Percentiles rank a stretch among this genome's conserved stretches.
Evolutionary conservation across 1,139 yeast genomes (phyloP).

Genomic region (Candida pseudoviswanathii): DNA sequence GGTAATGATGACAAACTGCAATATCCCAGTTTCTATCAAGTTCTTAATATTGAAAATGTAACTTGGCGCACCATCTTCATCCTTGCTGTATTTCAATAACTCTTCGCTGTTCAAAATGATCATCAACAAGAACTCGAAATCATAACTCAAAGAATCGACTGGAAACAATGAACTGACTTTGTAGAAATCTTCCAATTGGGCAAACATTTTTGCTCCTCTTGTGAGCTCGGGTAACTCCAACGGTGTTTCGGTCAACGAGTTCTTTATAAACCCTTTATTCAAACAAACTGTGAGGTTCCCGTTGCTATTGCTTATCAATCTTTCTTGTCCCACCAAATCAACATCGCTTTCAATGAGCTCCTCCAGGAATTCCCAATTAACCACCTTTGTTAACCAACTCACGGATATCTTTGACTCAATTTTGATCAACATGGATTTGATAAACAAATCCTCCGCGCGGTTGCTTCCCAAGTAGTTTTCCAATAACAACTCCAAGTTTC

Average conservation of each 20-base stretch:
- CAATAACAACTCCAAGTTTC: slow-evolving; percentile 12
- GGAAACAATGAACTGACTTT: slow-evolving; percentile 17
- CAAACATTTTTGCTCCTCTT: slow-evolving; percentile 18
- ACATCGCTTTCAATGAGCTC: slow-evolving; percentile 40
- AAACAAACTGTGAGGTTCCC: slow-evolving; percentile 50
- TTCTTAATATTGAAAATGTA: slow-evolving; percentile 53
- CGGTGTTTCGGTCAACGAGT: slow-evolving; percentile 37
- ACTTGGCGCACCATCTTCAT: slow-evolving; percentile 22
- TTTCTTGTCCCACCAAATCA: slow-evolving; percentile 45
- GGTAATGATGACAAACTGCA: slow-evolving; percentile 59
- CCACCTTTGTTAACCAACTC: slow-evolving; percentile 62
- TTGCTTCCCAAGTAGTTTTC: slow-evolving; percentile 60
- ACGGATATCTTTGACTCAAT: slow-evolving; percentile 55
- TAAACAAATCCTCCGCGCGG: slow-evolving; percentile 59
- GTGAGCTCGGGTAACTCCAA: slow-evolving; percentile 7
- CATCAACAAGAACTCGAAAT: slow-evolving; percentile 61
- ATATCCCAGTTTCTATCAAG: slow-evolving; percentile 58
- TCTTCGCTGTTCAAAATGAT: slow-evolving; percentile 64
- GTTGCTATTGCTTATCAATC: slow-evolving; percentile 47
- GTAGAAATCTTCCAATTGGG: slow-evolving; percentile 27
- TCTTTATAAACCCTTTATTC: slow-evolving; percentile 51
- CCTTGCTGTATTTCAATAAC: slow-evolving; percentile 39
- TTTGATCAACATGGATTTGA: slow-evolving; percentile 54
- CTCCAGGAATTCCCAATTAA: slow-evolving; percentile 66
- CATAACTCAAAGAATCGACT: slow-evolving; percentile 40